A percentile compares a stretch with the other conserved stretches of the same genome.
Evolutionary conservation across 2,329 filamentous ascomycete species (phyloP).

Genomic region (Fusarium nanum): DNA sequence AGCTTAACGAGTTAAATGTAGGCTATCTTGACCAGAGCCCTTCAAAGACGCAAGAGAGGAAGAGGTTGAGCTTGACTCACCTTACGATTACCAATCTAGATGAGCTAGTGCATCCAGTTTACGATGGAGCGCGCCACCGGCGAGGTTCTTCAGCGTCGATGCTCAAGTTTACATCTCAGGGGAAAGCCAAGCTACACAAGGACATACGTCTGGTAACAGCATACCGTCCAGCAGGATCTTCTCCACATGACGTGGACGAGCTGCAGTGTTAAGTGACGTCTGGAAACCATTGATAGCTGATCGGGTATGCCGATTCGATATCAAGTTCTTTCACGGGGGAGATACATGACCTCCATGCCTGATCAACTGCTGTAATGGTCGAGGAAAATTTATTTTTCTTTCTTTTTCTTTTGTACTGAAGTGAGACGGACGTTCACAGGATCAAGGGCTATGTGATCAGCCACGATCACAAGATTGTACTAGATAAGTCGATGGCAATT

Average conservation of each 20-base stretch:
- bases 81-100: constrained; percentile 27
- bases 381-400: neutral
- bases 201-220: constrained; percentile 44
- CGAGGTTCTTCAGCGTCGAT: constrained; percentile 32
- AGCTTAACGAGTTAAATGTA: constrained; percentile 49
- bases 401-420: constrained; percentile 6
- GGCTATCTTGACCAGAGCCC: constrained; percentile 25
- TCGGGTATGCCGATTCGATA: neutral
- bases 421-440: neutral
- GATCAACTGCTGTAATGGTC: neutral
- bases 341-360: neutral
- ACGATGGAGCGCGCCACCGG: constrained; percentile 18
- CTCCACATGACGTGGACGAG: constrained; percentile 51
- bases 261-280: constrained; percentile 45
- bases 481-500: constrained; percentile 30
- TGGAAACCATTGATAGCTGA: neutral
- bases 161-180: neutral
- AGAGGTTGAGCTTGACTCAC: constrained; percentile 40
- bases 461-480: constrained; percentile 27
- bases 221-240: constrained; percentile 42
- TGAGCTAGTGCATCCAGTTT: constrained; percentile 16
- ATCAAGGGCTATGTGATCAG: neutral
- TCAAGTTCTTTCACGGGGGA: neutral
- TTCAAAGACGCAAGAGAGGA: constrained; percentile 47
- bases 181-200: constrained; percentile 27